These are phyloP conservation scores for Phytophthora palmivora DNA, from an alignment of 352 stramenopile species.

Conservation along the genomic window DNA sequence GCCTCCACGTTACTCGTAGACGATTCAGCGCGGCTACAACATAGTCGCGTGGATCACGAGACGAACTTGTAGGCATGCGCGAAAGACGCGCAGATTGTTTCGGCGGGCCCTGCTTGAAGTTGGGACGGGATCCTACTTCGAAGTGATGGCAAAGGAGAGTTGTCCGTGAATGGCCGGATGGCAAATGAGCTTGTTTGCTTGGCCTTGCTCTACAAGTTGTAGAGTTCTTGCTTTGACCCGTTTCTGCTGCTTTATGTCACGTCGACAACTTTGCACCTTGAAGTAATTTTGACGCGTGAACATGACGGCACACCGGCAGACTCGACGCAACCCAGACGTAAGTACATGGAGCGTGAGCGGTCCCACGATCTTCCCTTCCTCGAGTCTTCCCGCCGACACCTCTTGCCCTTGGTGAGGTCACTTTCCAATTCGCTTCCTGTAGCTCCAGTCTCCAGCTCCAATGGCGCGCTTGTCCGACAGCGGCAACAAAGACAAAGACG, in stretches of 20 bases:
- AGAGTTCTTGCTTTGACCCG: not conserved
- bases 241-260: conserved; percentile 18
- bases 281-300: conserved; percentile 24
- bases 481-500: conserved; percentile 35
- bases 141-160: not conserved
- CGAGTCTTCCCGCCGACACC: conserved; percentile 1
- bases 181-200: not conserved
- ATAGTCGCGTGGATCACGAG: too few species aligned
- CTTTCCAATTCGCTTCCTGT: conserved; percentile 13
- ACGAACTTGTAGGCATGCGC: too few species aligned
- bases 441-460: not conserved
- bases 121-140: conserved; percentile 3
- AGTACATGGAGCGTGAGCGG: conserved; percentile 24
- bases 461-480: conserved; percentile 37
- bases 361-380: conserved; percentile 20
- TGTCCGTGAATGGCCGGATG: conserved; percentile 1
- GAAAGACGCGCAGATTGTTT: conserved; percentile 4
- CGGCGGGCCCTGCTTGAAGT: conserved; percentile 13
- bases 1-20: not conserved
- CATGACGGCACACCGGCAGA: conserved; percentile 12
- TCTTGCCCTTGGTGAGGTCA: not conserved
- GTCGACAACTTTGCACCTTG: conserved; percentile 28
- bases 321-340: conserved; percentile 9
- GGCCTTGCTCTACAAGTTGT: not conserved
- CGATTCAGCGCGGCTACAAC: not conserved